These are phyloP conservation scores for Clathrus columnatus DNA, from an alignment of 768 basidiomycete species.

Conservation along the genomic window DNA sequence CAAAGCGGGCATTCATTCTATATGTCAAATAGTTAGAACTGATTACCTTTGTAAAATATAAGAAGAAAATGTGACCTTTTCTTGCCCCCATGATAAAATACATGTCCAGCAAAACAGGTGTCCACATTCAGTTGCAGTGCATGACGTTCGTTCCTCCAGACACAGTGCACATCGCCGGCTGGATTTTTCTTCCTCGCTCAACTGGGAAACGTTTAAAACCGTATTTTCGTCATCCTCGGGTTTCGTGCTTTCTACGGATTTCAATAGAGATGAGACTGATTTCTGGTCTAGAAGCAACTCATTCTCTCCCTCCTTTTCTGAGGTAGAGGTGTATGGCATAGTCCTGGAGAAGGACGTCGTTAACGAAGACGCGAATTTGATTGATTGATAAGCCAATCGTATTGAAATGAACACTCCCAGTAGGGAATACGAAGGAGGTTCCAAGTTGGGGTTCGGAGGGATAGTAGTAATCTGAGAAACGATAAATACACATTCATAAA, in stretches of 20 bases:
- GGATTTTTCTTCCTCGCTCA: constrained; percentile 44
- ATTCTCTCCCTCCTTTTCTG: constrained; percentile 17
- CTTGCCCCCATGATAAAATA: constrained; percentile 80
- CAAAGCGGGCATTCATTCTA: constrained; percentile 85
- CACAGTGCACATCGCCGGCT: constrained; percentile 75
- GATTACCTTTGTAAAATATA: constrained; percentile 1
- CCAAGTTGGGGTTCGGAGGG: constrained; percentile 58
- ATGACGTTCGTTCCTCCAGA: constrained; percentile 75
- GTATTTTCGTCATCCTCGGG: constrained; percentile 67
- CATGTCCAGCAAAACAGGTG: constrained; percentile 89
- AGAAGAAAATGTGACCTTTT: constrained; percentile 46
- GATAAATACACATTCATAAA: background rate
- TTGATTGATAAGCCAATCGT: constrained; percentile 55
- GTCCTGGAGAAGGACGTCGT: constrained; percentile 30
- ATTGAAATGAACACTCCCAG: constrained; percentile 65
- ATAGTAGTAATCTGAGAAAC: constrained; percentile 56
- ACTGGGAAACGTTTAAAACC: constrained; percentile 46
- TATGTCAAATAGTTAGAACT: background rate
- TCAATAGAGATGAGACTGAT: constrained; percentile 46
- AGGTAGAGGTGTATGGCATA: constrained; percentile 15
- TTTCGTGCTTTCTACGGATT: constrained; percentile 44
- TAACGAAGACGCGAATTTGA: constrained; percentile 18
- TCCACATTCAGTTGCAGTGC: constrained; percentile 79
- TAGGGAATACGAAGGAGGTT: constrained; percentile 81
- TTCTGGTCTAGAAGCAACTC: constrained; percentile 27